phyloP scores from a whole-genome alignment of 305 asterid genomes.

The Rubia occidens region DNA sequence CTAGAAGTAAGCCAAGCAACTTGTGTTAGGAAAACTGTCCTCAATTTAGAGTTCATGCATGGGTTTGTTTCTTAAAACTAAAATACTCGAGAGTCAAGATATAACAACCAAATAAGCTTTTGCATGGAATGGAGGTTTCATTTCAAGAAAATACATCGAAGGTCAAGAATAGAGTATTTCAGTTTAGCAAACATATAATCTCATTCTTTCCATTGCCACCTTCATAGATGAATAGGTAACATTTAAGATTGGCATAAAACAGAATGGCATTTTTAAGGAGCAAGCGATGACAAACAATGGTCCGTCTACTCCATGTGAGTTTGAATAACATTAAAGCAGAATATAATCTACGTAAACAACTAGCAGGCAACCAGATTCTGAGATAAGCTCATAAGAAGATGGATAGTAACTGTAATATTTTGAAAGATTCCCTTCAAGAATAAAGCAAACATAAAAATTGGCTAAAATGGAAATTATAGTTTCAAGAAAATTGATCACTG shows the following conservation, averaged over 20 bases:
- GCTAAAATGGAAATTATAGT: background rate
- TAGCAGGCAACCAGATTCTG: background rate
- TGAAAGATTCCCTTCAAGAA: background rate
- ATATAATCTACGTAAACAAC: background rate
- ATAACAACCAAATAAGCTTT: background rate
- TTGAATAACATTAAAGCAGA: background rate
- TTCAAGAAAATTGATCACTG: background rate
- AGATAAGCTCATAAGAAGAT: background rate
- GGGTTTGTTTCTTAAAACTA: background rate
- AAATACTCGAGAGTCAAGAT: background rate
- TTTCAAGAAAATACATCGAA: background rate
- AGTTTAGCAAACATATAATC: background rate
- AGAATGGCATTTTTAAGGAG: background rate
- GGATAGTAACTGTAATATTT: background rate
- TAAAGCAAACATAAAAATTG: background rate
- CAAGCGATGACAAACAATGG: background rate
- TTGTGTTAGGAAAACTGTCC: background rate
- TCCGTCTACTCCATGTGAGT: background rate
- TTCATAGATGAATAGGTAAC: background rate
- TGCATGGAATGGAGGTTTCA: background rate
- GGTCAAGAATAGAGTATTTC: background rate
- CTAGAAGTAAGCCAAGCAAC: constrained; percentile 28
- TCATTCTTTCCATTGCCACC: background rate
- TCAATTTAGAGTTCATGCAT: background rate
- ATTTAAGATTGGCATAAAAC: background rate